Evolutionary conservation across 2,329 filamentous ascomycete species (phyloP), one percentile per base, ranked within the genome.

Genomic region (Pyrenophora seminiperda): DNA sequence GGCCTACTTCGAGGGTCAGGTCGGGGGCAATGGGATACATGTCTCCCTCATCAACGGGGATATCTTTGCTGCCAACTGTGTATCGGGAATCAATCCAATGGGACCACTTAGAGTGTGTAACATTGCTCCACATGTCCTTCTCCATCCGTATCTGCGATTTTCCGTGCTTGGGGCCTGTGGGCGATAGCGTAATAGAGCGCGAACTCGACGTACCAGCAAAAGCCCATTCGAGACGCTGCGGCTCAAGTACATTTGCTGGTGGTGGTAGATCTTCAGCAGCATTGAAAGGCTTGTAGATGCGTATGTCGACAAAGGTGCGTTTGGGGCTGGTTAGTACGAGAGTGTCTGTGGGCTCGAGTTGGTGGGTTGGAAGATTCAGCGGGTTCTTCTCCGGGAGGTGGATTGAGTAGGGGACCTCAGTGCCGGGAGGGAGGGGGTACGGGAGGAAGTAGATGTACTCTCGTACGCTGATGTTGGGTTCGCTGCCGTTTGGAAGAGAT

Each of bases 81-180:
- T 71, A 75, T 36, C 80, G 79, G 11, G 79, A 83, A 66, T 87
- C 82, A 29, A 88, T 74, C 79, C 81, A 82, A 67, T 89, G 85
- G 2, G 67, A 65, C 80, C 84, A 88, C 0, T 63, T 70, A 0
- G 76, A 75, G 58, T 71, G 63, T 1, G 48, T 58, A 1, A 63
- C 40, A 22, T 54, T 51, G 3, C 38, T 11, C 52, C 54, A 53
- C 0, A n/a, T 10, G 14, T 43, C 19, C 15, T 39, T 30, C 13
- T 43, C 34, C 1, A 36, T 4, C 4, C 10, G 7, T 13, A 45
- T 15, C 6, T 20, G n/a, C 4, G 18, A n/a, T 9, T 42, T 43
- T 1, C 45, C 38, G 9, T 41, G 38, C 14, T 18, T 6, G 4
- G 24, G n/a, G 3, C 31, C 33, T 11, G 32, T 11, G 13, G 33